Evolutionary conservation across 371 early-diverging fungal genomes (phyloP), one percentile per base, ranked within the genome.

Genomic region (Choanephora cucurbitarum): DNA sequence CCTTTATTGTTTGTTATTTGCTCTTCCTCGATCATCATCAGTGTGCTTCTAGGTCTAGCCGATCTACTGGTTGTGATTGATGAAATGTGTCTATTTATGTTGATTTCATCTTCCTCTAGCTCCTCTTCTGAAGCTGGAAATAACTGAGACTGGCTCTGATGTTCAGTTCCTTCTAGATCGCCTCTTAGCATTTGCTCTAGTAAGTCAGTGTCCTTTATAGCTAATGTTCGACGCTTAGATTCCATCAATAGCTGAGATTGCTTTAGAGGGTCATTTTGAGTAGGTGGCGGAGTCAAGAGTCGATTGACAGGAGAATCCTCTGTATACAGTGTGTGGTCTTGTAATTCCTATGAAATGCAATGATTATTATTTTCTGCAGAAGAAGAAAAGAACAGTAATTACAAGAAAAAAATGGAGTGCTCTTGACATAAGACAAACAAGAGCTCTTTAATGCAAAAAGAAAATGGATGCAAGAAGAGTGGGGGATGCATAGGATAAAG

Each of bases 211-310:
- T 79, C 80, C 47, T 79, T 76, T 41, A 72, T 66, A 31, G 75
- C 75, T 2, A 74, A 58, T 2, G 80, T 76, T 42, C 73, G 64
- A 21, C 80, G 70, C 44, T 79, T 79, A 4, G 74, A 67, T 55
- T 66, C 75, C 80, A 79, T 76, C 13, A 79, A 57, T 23, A 76
- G n/a, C 15, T 74, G 75, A n/a, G 80, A 79, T 53, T 76, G 76
- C 49, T 71, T 63, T 55, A 65, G 70, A 33, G 73, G 69, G 44
- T 76, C 75, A n/a, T 44, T 52, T 43, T 60, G 70, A 19, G 44
- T 45, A 28, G 49, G 59, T 51, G 58, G 45, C 31, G 60, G 49
- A 21, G 59, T 58, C 10, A 58, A 22, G 37, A 58, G 34, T 18
- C 52, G 19, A 7, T 37, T 40, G 45, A 46, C 49, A n/a, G n/a